Conservation (phyloP, 805 yeast genomes). For the Candida stauntonica region DNA sequence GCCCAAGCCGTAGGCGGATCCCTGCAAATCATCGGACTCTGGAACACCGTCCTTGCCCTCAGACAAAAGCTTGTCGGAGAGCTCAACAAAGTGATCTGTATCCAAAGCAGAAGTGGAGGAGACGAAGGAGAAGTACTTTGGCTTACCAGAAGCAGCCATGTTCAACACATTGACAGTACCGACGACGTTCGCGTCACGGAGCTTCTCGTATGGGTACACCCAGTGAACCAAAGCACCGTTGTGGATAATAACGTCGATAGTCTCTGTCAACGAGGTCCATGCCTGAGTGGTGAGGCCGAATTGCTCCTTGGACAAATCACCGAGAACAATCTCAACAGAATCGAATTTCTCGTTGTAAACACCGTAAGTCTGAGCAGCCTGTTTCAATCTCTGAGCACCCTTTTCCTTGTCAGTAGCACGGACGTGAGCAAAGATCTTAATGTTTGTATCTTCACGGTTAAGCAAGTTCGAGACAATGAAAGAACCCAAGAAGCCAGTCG, state of each 20-base stretch:
- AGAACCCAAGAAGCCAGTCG: slow-evolving; percentile 94
- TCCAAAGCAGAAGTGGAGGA: slow-evolving; percentile 95
- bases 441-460: slow-evolving; percentile 43
- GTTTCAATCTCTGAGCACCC: slow-evolving; percentile 72
- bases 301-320: slow-evolving; percentile 68
- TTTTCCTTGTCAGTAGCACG: slow-evolving; percentile 68
- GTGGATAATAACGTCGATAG: slow-evolving; percentile 81
- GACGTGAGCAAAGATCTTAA: slow-evolving; percentile 81
- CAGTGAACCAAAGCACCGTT: slow-evolving; percentile 98
- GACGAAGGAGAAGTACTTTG: slow-evolving; percentile 85
- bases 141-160: slow-evolving; percentile 67
- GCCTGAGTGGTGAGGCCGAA: slow-evolving; percentile 59
- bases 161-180: slow-evolving; percentile 82
- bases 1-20: slow-evolving; percentile 77
- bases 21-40: slow-evolving; percentile 79
- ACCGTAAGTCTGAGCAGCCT: slow-evolving; percentile 79
- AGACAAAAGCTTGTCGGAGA: slow-evolving; percentile 66
- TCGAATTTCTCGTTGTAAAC: slow-evolving; percentile 50
- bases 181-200: slow-evolving; percentile 90
- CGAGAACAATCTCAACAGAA: slow-evolving; percentile 67
- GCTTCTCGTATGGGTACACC: slow-evolving; percentile 90
- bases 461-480: slow-evolving; percentile 78
- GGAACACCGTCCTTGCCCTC: slow-evolving; percentile 68
- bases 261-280: slow-evolving; percentile 56
- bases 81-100: slow-evolving; percentile 69